These are phyloP conservation scores for Fusarium avenaceum DNA, from an alignment of 2,329 filamentous ascomycete species.

Conservation along the genomic window DNA sequence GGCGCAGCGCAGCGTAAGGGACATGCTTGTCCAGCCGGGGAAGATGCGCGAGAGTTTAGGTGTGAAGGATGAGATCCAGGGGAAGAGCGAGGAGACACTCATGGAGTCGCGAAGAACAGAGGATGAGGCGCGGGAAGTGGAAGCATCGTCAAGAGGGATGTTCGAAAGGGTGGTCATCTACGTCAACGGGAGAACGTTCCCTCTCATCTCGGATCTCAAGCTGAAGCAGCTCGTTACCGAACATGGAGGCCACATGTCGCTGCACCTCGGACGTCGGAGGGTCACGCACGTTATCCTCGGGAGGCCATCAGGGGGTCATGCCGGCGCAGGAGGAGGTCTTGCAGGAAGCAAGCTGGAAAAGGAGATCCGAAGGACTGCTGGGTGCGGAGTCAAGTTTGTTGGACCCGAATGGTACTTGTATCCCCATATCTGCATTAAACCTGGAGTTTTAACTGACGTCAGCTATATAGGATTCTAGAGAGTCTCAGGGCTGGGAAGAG, in stretches of 20 bases:
- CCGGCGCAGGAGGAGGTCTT: slow-evolving; percentile 79
- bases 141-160: slow-evolving; percentile 59
- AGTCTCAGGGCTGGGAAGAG: slow-evolving; percentile 82
- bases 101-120: slow-evolving; percentile 56
- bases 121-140: slow-evolving; percentile 63
- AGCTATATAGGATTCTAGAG: slow-evolving; percentile 77
- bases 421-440: not conserved
- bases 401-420: slow-evolving; percentile 78
- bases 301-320: slow-evolving; percentile 61
- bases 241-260: slow-evolving; percentile 79
- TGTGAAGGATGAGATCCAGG: not conserved
- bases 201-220: slow-evolving; percentile 85
- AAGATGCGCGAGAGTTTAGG: slow-evolving; percentile 55
- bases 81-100: slow-evolving; percentile 45
- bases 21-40: slow-evolving; percentile 66
- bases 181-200: slow-evolving; percentile 88
- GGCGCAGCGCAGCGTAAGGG: slow-evolving; percentile 61
- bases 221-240: slow-evolving; percentile 82
- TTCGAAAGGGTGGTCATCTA: slow-evolving; percentile 82
- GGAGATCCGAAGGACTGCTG: slow-evolving; percentile 77
- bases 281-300: slow-evolving; percentile 92
- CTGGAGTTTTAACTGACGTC: slow-evolving; percentile 1
- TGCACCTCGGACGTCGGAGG: slow-evolving; percentile 76
- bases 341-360: slow-evolving; percentile 83
- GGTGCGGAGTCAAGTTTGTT: slow-evolving; percentile 82